These are phyloP conservation scores for Aphanoascus verrucosus DNA, from an alignment of 2,329 filamentous ascomycete genomes.

Conservation along the genomic window DNA sequence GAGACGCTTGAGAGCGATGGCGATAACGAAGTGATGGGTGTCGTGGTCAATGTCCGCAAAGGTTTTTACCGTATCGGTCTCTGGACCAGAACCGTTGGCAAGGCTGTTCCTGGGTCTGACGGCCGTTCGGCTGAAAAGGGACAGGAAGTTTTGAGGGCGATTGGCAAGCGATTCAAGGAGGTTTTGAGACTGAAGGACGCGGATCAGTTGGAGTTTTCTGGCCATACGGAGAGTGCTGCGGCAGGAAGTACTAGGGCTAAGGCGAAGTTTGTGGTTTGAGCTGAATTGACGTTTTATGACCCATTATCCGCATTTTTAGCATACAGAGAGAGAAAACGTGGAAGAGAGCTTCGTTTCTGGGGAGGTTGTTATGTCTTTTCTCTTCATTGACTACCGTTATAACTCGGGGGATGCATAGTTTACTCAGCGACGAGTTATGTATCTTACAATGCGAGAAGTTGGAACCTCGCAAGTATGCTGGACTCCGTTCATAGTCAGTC, in stretches of 20 bases:
- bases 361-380: slow-evolving; percentile 2
- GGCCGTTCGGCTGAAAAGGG: slow-evolving; percentile 70
- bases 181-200: slow-evolving; percentile 65
- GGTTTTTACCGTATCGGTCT: slow-evolving; percentile 95
- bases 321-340: not conserved
- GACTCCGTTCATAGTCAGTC: not conserved
- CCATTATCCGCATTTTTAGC: not conserved
- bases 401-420: slow-evolving; percentile 3
- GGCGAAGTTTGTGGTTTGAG: slow-evolving; percentile 74
- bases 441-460: slow-evolving; percentile 6
- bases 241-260: slow-evolving; percentile 90
- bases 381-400: slow-evolving; percentile 4
- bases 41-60: slow-evolving; percentile 97
- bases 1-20: slow-evolving; percentile 90
- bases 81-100: slow-evolving; percentile 92
- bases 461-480: not conserved
- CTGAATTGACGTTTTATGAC: not conserved
- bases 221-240: slow-evolving; percentile 88
- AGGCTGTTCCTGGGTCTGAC: slow-evolving; percentile 65
- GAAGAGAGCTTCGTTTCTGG: slow-evolving; percentile 5
- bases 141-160: slow-evolving; percentile 69
- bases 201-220: slow-evolving; percentile 86
- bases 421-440: slow-evolving; percentile 7
- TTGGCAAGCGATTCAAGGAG: slow-evolving; percentile 87
- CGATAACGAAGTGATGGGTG: slow-evolving; percentile 97